Evolutionary conservation across 768 basidiomycete genomes (phyloP).

Genomic region (Panaeolus cyanescens): DNA sequence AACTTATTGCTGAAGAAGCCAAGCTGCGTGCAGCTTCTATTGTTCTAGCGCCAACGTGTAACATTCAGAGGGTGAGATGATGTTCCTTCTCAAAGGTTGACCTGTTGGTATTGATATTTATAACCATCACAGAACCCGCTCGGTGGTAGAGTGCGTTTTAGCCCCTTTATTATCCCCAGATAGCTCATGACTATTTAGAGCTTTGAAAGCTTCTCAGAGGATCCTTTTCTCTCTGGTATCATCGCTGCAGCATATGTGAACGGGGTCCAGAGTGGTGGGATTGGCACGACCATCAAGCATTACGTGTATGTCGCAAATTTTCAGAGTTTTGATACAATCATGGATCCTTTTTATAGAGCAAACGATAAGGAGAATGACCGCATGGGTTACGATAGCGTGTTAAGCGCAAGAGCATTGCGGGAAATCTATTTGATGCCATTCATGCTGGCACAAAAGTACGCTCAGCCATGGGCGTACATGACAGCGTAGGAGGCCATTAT

Average conservation of each 20-base stretch:
- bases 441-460: conserved; percentile 69
- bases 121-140: conserved; percentile 54
- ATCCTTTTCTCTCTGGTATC: conserved; percentile 72
- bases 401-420: conserved; percentile 67
- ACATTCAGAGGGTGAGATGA: conserved; percentile 70
- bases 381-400: conserved; percentile 64
- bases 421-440: conserved; percentile 80
- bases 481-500: conserved; percentile 52
- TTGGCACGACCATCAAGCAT: conserved; percentile 81
- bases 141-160: conserved; percentile 57
- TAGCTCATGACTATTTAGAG: conserved; percentile 37
- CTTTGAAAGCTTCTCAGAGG: conserved; percentile 82
- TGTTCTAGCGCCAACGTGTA: conserved; percentile 80
- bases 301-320: conserved; percentile 54
- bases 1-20: conserved; percentile 71
- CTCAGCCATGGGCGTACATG: conserved; percentile 71
- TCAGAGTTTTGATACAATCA: neutral
- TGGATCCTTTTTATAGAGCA: conserved; percentile 36
- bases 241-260: conserved; percentile 74
- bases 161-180: neutral
- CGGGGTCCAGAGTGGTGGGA: conserved; percentile 75
- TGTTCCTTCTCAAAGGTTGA: neutral
- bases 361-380: conserved; percentile 87
- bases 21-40: conserved; percentile 70
- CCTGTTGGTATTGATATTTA: conserved; percentile 3